These are phyloP conservation scores for Pyrenophora teres DNA, from an alignment of 2,329 filamentous ascomycete species.

Conservation along the genomic window DNA sequence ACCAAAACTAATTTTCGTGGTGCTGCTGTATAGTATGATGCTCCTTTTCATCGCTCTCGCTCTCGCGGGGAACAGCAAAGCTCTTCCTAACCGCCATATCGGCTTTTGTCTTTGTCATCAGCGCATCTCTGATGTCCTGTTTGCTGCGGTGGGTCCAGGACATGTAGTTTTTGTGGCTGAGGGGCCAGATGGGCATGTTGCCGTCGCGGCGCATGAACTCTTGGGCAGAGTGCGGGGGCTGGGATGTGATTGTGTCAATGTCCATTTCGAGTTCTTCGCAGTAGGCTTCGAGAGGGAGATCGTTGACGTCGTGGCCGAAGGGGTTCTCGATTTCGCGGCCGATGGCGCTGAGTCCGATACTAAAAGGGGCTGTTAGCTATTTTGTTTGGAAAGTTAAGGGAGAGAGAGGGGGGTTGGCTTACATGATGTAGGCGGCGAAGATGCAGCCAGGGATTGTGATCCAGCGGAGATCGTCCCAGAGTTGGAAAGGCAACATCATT, in stretches of 20 bases:
- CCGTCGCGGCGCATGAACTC: slow-evolving; percentile 57
- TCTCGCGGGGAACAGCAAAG: slow-evolving; percentile 27
- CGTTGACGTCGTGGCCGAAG: slow-evolving; percentile 83
- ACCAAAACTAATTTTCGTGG: neutral
- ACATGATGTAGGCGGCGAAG: slow-evolving; percentile 76
- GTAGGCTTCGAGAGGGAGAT: slow-evolving; percentile 67
- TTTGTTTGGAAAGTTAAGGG: neutral
- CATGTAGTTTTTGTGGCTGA: slow-evolving; percentile 51
- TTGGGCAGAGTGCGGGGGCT: slow-evolving; percentile 56
- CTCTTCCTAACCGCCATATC: slow-evolving; percentile 44
- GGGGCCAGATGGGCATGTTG: slow-evolving; percentile 63
- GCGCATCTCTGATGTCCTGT: slow-evolving; percentile 50
- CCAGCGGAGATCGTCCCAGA: slow-evolving; percentile 67
- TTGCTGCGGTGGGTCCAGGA: slow-evolving; percentile 46
- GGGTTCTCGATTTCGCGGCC: slow-evolving; percentile 85
- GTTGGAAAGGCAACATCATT: slow-evolving; percentile 79
- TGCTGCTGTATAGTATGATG: slow-evolving; percentile 20
- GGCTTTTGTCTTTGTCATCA: slow-evolving; percentile 50
- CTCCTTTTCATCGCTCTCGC: slow-evolving; percentile 30
- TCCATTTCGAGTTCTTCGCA: slow-evolving; percentile 76
- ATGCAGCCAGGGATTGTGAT: slow-evolving; percentile 79
- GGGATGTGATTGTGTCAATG: slow-evolving; percentile 72
- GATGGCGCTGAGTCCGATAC: slow-evolving; percentile 73
- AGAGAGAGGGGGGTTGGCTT: neutral
- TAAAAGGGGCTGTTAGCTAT: neutral